Conservation (phyloP, 2,329 filamentous ascomycete species). For the Sporothrix protearum region DNA sequence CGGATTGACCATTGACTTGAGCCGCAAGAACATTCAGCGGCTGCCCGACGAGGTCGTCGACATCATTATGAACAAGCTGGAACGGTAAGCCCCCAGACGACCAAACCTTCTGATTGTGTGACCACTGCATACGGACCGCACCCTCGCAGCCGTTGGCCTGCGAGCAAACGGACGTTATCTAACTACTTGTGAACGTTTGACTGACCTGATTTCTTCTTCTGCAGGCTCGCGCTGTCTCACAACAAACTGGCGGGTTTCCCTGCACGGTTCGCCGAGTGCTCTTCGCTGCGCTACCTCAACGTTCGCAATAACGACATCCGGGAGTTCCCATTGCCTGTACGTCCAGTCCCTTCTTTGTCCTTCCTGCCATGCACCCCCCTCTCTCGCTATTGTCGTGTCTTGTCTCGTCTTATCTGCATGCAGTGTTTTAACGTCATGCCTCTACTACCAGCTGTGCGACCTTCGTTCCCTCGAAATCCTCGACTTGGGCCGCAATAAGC, state of each 20-base stretch:
- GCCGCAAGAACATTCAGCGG: conserved; percentile 67
- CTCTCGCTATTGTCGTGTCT: conserved; percentile 18
- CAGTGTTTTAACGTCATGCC: conserved; percentile 11
- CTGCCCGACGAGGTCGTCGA: conserved; percentile 71
- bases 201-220: background rate
- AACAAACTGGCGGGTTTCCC: conserved; percentile 71
- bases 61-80: conserved; percentile 69
- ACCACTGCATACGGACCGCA: background rate
- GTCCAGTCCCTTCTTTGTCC: conserved; percentile 23
- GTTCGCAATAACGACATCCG: conserved; percentile 71
- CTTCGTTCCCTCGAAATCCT: conserved; percentile 86
- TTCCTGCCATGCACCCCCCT: background rate
- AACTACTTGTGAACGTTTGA: background rate
- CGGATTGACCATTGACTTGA: conserved; percentile 74
- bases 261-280: conserved; percentile 68
- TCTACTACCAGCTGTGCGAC: conserved; percentile 66
- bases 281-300: conserved; percentile 74
- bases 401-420: conserved; percentile 22
- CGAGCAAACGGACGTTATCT: background rate
- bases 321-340: conserved; percentile 57
- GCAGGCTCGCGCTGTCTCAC: conserved; percentile 74
- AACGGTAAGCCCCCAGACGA: conserved; percentile 51
- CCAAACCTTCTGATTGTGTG: background rate
- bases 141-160: background rate
- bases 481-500: conserved; percentile 84